A percentile compares a stretch with the other conserved stretches of the same genome.
Conservation (phyloP, 139 green algal species). For the Yamagishiella unicocca region DNA sequence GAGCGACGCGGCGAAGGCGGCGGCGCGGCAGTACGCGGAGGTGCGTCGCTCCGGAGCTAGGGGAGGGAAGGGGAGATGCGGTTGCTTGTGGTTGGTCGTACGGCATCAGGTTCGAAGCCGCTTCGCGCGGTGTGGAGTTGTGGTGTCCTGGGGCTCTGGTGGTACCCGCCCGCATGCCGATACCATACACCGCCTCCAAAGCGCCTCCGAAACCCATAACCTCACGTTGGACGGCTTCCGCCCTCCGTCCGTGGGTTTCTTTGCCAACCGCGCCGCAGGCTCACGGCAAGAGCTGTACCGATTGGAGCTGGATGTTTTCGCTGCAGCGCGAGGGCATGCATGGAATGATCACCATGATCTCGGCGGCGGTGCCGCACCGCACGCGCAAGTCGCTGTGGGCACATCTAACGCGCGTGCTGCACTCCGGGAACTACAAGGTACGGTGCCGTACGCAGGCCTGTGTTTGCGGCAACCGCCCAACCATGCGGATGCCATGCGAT, state of each 20-base stretch:
- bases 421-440: slow-evolving; percentile 69
- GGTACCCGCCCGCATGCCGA: too few species aligned
- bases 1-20: slow-evolving; percentile 33
- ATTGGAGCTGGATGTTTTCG: slow-evolving; percentile 44
- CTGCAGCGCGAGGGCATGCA: slow-evolving; percentile 46
- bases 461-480: neutral
- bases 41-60: neutral
- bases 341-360: slow-evolving; percentile 60
- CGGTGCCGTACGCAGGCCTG: neutral
- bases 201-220: too few species aligned
- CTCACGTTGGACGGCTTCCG: too few species aligned
- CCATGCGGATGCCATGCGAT: neutral
- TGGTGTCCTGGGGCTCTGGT: too few species aligned
- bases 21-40: slow-evolving; percentile 30
- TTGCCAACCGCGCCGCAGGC: neutral
- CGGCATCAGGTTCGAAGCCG: too few species aligned
- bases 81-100: slow-evolving; percentile 49
- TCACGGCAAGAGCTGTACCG: slow-evolving; percentile 37
- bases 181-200: too few species aligned
- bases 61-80: slow-evolving; percentile 57
- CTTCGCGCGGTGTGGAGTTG: too few species aligned
- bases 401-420: slow-evolving; percentile 68
- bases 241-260: too few species aligned
- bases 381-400: slow-evolving; percentile 76
- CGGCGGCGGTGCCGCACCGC: slow-evolving; percentile 72